Percentiles rank a stretch among this genome's conserved stretches.
Evolutionary conservation across 2,329 filamentous ascomycete species (phyloP).

Genomic region (Emmonsiellopsis sp.): DNA sequence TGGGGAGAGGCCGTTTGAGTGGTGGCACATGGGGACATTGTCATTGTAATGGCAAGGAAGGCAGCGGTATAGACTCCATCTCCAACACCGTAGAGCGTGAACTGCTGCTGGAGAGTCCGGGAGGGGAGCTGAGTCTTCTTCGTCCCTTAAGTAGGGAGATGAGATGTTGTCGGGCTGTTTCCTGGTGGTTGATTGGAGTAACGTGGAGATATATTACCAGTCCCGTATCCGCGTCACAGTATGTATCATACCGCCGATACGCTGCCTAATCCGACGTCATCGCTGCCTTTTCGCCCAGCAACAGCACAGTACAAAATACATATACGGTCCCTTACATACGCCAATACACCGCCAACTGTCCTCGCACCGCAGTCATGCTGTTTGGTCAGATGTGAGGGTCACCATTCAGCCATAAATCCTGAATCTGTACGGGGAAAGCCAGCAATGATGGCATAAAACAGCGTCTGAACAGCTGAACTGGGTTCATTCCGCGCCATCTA

Average conservation of each 20-base stretch:
- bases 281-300: neutral
- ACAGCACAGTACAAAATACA: neutral
- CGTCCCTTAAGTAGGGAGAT: too few relatives aligned
- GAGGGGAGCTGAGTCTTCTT: too few relatives aligned
- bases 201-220: slow-evolving; percentile 1
- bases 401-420: neutral
- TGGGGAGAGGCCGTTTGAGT: neutral
- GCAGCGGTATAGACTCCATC: too few relatives aligned
- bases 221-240: neutral
- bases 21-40: neutral
- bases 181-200: neutral
- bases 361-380: neutral
- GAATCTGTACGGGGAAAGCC: neutral
- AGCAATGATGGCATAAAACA: neutral
- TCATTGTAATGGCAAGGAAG: too few relatives aligned
- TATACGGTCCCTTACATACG: neutral
- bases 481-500: neutral
- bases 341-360: neutral
- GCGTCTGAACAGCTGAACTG: neutral
- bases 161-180: neutral
- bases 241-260: too few relatives aligned
- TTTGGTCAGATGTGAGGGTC: neutral
- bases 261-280: too few relatives aligned
- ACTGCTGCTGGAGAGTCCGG: too few relatives aligned
- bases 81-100: too few relatives aligned